phyloP scores from a whole-genome alignment of 768 basidiomycete species.

The Leccinum rimulosum region DNA sequence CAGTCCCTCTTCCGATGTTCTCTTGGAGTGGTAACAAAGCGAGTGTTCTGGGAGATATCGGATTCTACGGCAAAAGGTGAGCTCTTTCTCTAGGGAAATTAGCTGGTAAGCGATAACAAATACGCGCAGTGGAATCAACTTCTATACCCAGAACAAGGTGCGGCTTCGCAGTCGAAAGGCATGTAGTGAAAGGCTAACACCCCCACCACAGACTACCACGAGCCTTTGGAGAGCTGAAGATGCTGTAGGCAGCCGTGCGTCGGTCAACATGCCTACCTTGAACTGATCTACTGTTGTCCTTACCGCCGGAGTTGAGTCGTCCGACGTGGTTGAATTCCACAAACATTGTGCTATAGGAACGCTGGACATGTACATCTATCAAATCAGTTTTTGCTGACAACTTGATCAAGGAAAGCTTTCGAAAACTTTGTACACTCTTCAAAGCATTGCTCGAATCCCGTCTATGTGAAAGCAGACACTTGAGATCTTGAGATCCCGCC shows the following conservation, averaged over 20 bases:
- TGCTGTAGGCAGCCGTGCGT: constrained; percentile 73
- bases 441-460: constrained; percentile 76
- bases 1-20: constrained; percentile 94
- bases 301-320: background rate
- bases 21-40: constrained; percentile 95
- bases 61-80: constrained; percentile 88
- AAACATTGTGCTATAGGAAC: constrained; percentile 2
- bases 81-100: constrained; percentile 7
- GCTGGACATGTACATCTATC: background rate
- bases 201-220: constrained; percentile 69
- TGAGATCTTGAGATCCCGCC: constrained; percentile 4
- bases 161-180: background rate
- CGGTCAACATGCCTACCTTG: constrained; percentile 85
- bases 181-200: constrained; percentile 6
- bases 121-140: constrained; percentile 72
- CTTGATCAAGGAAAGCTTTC: constrained; percentile 75
- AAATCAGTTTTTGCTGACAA: constrained; percentile 36
- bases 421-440: constrained; percentile 72
- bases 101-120: background rate
- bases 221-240: constrained; percentile 91
- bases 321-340: constrained; percentile 6
- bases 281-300: constrained; percentile 24
- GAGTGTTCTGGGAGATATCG: constrained; percentile 80
- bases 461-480: constrained; percentile 33
- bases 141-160: constrained; percentile 95